phyloP scores from a whole-genome alignment of 345 rosid species.

The Arabis hirsuta region DNA sequence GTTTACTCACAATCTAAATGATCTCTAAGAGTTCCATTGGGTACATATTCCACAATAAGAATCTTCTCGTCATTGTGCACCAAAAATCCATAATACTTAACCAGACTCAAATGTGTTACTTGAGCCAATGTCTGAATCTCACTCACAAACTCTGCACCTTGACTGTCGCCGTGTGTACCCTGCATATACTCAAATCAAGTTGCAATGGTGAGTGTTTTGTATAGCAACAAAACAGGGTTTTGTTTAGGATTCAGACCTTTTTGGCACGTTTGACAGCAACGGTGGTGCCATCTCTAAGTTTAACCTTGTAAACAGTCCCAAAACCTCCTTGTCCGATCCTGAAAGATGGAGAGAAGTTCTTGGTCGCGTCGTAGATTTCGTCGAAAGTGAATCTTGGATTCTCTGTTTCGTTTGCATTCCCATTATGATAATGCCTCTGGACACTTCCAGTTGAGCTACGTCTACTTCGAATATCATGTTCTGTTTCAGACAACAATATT shows the following conservation, averaged over 20 bases:
- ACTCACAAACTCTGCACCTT: slow-evolving; percentile 76
- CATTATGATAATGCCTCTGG: slow-evolving; percentile 40
- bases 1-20: slow-evolving; percentile 80
- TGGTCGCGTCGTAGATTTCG: slow-evolving; percentile 69
- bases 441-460: slow-evolving; percentile 50
- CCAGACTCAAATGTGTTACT: slow-evolving; percentile 85
- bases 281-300: slow-evolving; percentile 68
- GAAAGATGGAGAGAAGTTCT: slow-evolving; percentile 76
- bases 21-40: slow-evolving; percentile 90
- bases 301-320: slow-evolving; percentile 91
- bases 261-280: slow-evolving; percentile 91
- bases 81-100: slow-evolving; percentile 73
- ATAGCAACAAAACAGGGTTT: not conserved
- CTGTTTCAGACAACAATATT: slow-evolving; percentile 20
- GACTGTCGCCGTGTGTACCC: slow-evolving; percentile 76
- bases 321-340: slow-evolving; percentile 89
- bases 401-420: slow-evolving; percentile 50
- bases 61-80: slow-evolving; percentile 74
- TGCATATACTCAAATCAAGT: slow-evolving; percentile 43
- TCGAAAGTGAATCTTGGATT: slow-evolving; percentile 58
- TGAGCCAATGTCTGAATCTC: slow-evolving; percentile 76
- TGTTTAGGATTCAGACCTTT: slow-evolving; percentile 52
- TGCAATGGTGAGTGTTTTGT: not conserved
- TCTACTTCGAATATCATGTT: slow-evolving; percentile 49
- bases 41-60: slow-evolving; percentile 76